Conservation (phyloP, 139 green algal genomes). For the Picochlorum sp. region DNA sequence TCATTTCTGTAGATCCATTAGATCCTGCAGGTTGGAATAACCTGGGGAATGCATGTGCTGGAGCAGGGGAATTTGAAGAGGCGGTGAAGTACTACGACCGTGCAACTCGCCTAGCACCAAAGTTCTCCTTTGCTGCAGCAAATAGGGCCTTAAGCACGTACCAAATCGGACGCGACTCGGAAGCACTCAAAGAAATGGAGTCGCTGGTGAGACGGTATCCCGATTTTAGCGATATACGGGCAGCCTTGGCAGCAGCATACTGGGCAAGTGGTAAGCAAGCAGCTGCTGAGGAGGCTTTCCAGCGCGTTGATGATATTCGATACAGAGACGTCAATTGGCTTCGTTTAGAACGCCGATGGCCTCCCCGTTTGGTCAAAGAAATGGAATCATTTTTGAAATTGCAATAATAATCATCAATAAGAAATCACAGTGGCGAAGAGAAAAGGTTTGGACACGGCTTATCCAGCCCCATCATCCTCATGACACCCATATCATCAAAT, state of each 20-base stretch:
- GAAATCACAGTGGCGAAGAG: not conserved
- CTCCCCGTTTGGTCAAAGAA: conserved; percentile 41
- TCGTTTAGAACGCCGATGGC: conserved; percentile 54
- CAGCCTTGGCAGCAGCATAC: conserved; percentile 66
- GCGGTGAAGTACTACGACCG: conserved; percentile 46
- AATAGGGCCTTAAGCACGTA: conserved; percentile 69
- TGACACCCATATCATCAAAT: conserved; percentile 70
- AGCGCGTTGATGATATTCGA: conserved; percentile 29
- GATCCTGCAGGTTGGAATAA: conserved; percentile 83
- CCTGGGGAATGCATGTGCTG: conserved; percentile 57
- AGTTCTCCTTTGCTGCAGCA: conserved; percentile 71
- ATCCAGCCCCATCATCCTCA: conserved; percentile 49
- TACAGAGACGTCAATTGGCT: conserved; percentile 66
- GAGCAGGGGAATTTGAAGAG: conserved; percentile 10
- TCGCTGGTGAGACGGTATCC: conserved; percentile 69
- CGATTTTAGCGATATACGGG: conserved; percentile 71
- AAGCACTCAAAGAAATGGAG: conserved; percentile 58
- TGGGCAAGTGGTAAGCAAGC: conserved; percentile 64
- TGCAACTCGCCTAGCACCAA: conserved; percentile 53
- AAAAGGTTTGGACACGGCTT: conserved; percentile 1
- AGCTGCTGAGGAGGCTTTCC: conserved; percentile 52
- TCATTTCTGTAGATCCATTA: conserved; percentile 51
- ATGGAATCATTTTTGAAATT: conserved; percentile 43
- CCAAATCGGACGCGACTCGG: conserved; percentile 52
- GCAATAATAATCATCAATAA: too few species aligned